Conservation (phyloP, 225 moss, liverwort and hornwort genomes). For the Polytrichum formosum region DNA sequence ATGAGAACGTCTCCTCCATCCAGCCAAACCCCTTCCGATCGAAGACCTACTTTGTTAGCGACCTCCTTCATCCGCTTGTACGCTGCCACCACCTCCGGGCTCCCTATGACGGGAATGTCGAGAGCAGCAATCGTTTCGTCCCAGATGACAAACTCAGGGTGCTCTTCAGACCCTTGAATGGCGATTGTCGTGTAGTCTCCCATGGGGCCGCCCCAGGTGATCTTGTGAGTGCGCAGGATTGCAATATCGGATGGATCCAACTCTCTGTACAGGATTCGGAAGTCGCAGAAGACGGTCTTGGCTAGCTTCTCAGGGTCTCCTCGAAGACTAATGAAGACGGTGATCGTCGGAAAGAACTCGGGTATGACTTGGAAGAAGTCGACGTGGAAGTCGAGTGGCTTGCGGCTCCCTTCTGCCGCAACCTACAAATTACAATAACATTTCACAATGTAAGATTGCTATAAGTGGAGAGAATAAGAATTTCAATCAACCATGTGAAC, state of each 20-base stretch:
- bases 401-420: constrained; percentile 22
- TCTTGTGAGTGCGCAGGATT: constrained; percentile 19
- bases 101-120: constrained; percentile 10
- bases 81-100: constrained; percentile 23
- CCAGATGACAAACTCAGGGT: constrained; percentile 26
- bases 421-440: constrained; percentile 12
- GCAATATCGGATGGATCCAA: constrained; percentile 22
- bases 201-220: constrained; percentile 10
- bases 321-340: constrained; percentile 25
- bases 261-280: constrained; percentile 21
- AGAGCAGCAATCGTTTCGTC: constrained; percentile 9
- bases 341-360: constrained; percentile 13
- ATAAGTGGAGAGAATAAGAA: no score
- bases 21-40: constrained; percentile 35
- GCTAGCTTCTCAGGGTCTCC: constrained; percentile 23
- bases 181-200: constrained; percentile 7
- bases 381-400: constrained; percentile 23
- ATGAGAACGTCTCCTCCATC: constrained; percentile 31
- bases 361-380: constrained; percentile 31
- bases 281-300: constrained; percentile 25
- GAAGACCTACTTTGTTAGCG: background rate
- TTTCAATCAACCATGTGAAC: no score
- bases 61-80: constrained; percentile 22
- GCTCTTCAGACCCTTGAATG: constrained; percentile 21
- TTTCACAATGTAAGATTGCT: no score